Evolutionary conservation across 2,329 filamentous ascomycete genomes (phyloP).

Genomic region (Metarhizium sp.): DNA sequence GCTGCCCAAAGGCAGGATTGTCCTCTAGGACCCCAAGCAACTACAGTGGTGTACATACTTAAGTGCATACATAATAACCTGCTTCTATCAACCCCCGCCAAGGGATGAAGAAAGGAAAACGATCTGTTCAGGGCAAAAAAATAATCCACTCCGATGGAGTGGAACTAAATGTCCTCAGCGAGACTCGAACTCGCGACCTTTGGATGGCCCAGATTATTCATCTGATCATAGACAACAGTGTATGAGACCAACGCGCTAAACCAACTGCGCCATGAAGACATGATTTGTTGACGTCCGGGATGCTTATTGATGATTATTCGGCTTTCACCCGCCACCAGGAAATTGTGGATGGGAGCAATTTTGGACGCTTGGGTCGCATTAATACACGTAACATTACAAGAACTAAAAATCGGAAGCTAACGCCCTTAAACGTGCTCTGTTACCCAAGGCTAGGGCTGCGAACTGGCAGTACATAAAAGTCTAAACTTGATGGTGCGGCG

Average conservation of each 20-base stretch:
- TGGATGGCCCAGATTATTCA: constrained; percentile 20
- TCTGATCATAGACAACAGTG: constrained; percentile 9
- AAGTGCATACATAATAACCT: too few relatives aligned
- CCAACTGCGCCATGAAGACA: constrained; percentile 7
- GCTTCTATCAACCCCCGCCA: too few relatives aligned
- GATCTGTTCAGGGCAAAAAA: not conserved
- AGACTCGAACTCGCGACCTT: constrained; percentile 41
- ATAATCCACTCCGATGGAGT: not conserved
- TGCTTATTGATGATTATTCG: not conserved
- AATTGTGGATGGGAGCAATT: not conserved
- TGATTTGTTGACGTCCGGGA: not conserved
- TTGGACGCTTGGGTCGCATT: too few relatives aligned
- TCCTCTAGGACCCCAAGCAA: too few relatives aligned
- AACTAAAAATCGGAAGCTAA: too few relatives aligned
- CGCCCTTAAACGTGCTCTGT: too few relatives aligned
- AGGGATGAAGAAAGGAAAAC: not conserved
- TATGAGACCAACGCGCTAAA: constrained; percentile 6
- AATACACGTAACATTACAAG: too few relatives aligned
- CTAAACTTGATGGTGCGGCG: too few relatives aligned
- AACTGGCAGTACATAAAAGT: too few relatives aligned
- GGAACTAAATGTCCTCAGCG: constrained; percentile 26
- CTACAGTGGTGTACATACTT: too few relatives aligned
- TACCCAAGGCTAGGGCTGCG: too few relatives aligned
- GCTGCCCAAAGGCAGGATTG: too few relatives aligned
- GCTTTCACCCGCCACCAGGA: not conserved